A percentile compares a stretch with the other conserved stretches of the same genome.
Evolutionary conservation across 2,329 filamentous ascomycete species (phyloP).

Genomic region (Lachnellula cervina): DNA sequence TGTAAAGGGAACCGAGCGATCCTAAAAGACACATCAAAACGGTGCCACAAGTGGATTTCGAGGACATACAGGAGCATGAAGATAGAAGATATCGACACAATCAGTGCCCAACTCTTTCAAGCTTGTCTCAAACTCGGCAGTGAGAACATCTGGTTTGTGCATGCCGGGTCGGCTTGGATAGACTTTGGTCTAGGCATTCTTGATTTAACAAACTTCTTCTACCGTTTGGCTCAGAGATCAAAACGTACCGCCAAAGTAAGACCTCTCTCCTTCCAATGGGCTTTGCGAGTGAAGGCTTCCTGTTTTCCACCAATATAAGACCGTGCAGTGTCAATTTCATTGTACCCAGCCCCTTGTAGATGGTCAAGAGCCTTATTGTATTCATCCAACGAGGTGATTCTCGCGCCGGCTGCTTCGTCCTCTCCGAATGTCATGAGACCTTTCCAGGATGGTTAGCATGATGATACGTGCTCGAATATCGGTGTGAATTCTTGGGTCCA

Average conservation of each 20-base stretch:
- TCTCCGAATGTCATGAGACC: slow-evolving; percentile 84
- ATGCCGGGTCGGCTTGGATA: slow-evolving; percentile 58
- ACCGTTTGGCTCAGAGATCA: no score
- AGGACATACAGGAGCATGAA: slow-evolving; percentile 55
- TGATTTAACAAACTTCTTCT: neutral
- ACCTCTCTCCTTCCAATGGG: slow-evolving; percentile 74
- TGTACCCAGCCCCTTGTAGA: slow-evolving; percentile 74
- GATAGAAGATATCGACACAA: slow-evolving; percentile 72
- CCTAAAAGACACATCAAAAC: slow-evolving; percentile 25
- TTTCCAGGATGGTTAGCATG: slow-evolving; percentile 4
- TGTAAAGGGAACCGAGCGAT: slow-evolving; percentile 66
- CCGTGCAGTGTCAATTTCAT: slow-evolving; percentile 80
- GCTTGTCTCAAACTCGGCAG: slow-evolving; percentile 60
- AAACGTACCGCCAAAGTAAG: slow-evolving; percentile 55
- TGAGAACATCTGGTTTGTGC: slow-evolving; percentile 61
- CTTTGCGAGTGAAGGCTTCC: slow-evolving; percentile 71
- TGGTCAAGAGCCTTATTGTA: slow-evolving; percentile 69
- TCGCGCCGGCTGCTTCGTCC: slow-evolving; percentile 55
- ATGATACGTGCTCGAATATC: neutral
- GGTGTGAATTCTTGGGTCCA: no score
- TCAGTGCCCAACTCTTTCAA: slow-evolving; percentile 69
- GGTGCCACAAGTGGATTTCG: neutral
- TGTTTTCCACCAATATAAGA: slow-evolving; percentile 68
- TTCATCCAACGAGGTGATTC: slow-evolving; percentile 62
- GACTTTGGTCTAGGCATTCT: slow-evolving; percentile 54